Evolutionary conservation across 768 basidiomycete species (phyloP).

Genomic region (Lepiota venenata): DNA sequence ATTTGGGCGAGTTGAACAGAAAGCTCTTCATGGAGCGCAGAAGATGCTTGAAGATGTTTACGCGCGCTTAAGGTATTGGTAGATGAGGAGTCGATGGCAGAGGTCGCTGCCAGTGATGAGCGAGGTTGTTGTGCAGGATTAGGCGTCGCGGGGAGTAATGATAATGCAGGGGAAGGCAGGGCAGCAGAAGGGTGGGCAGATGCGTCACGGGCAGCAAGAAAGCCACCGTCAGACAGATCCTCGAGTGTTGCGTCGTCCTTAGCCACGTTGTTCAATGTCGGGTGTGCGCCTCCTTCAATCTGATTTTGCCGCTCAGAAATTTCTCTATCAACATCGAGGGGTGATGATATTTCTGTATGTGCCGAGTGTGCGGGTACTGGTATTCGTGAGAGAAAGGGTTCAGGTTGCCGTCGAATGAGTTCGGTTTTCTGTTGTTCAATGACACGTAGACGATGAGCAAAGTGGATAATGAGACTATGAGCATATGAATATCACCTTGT

Average conservation of each 20-base stretch:
- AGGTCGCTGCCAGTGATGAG: slow-evolving; percentile 18
- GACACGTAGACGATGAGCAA: not conserved
- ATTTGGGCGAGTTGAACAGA: slow-evolving; percentile 75
- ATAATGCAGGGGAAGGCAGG: slow-evolving; percentile 4
- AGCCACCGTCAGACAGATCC: not conserved
- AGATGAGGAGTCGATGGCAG: slow-evolving; percentile 32
- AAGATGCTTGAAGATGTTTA: slow-evolving; percentile 43
- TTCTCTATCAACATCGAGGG: slow-evolving; percentile 16
- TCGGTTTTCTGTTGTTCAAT: slow-evolving; percentile 33
- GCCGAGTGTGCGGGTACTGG: slow-evolving; percentile 33
- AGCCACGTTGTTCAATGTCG: not conserved
- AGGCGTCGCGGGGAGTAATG: not conserved
- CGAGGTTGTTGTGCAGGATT: slow-evolving; percentile 14
- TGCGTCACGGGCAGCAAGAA: slow-evolving; percentile 14
- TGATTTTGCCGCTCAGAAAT: slow-evolving; percentile 2
- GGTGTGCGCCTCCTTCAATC: slow-evolving; percentile 2
- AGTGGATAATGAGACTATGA: not conserved
- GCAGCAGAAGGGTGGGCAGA: slow-evolving; percentile 4
- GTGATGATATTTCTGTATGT: slow-evolving; percentile 11
- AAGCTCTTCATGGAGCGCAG: slow-evolving; percentile 68
- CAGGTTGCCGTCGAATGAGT: slow-evolving; percentile 36
- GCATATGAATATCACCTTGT: slow-evolving; percentile 40
- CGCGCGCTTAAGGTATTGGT: not conserved
- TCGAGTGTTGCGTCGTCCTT: not conserved
- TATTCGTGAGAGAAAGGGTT: slow-evolving; percentile 51